phyloP scores from a whole-genome alignment of 305 asterid genomes.

The Vinca major region DNA sequence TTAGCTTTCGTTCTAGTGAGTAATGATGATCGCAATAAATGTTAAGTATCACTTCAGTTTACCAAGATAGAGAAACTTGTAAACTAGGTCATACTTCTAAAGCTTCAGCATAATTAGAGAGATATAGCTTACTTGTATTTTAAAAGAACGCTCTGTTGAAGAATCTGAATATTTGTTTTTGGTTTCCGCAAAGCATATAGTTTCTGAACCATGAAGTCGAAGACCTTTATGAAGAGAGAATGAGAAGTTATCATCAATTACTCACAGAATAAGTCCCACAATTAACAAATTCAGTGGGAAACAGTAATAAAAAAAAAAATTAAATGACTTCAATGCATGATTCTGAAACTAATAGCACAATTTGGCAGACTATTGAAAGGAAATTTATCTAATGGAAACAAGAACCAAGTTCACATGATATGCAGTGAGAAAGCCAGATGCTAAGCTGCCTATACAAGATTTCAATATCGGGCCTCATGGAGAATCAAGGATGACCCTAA shows the following conservation, averaged over 20 bases:
- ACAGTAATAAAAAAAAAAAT: background rate
- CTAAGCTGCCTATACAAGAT: background rate
- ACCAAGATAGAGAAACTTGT: constrained; percentile 1
- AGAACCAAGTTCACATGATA: background rate
- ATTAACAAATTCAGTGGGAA: background rate
- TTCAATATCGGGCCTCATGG: background rate
- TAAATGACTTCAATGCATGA: background rate
- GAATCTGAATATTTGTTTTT: constrained; percentile 96
- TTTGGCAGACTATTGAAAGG: background rate
- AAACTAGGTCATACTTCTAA: background rate
- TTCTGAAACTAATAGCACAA: background rate
- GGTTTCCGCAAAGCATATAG: constrained; percentile 94
- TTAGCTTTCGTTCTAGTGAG: background rate
- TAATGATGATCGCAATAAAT: background rate
- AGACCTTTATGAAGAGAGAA: constrained; percentile 41
- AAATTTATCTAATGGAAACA: background rate
- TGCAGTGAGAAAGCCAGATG: background rate
- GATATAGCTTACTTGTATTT: constrained; percentile 75
- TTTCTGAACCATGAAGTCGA: constrained; percentile 85
- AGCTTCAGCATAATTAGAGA: background rate
- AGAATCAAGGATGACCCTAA: background rate
- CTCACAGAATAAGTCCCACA: background rate
- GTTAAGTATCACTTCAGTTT: constrained; percentile 8
- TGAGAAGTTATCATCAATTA: constrained; percentile 12
- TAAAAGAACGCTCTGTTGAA: constrained; percentile 92